These are phyloP conservation scores for Fusarium kyushuense DNA, from an alignment of 2,329 filamentous ascomycete genomes.

Conservation along the genomic window DNA sequence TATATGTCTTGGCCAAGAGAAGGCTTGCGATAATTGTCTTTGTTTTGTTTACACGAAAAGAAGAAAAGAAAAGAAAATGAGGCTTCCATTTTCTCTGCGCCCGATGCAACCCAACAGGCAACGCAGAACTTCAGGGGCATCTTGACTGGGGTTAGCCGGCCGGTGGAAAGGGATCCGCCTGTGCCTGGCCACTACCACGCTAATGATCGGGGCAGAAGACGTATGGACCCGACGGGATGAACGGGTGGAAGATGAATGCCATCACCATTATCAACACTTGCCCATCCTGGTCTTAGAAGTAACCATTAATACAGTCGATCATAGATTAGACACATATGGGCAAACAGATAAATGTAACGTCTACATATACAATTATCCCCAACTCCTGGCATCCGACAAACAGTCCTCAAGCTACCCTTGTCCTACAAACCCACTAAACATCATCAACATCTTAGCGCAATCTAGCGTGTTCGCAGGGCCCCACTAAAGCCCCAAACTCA, in stretches of 20 bases:
- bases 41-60: slow-evolving; percentile 5
- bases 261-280: too few relatives aligned
- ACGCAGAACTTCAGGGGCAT: slow-evolving; percentile 26
- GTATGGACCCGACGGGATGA: too few relatives aligned
- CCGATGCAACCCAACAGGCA: background rate
- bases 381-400: background rate
- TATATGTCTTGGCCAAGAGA: background rate
- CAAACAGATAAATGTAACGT: too few relatives aligned
- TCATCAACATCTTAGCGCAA: slow-evolving; percentile 24
- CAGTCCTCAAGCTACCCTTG: slow-evolving; percentile 2
- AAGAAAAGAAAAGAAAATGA: slow-evolving; percentile 28
- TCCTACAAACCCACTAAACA: slow-evolving; percentile 22
- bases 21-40: background rate
- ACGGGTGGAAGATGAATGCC: too few relatives aligned
- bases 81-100: slow-evolving; percentile 10
- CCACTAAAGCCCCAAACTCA: slow-evolving; percentile 27
- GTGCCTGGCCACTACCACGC: background rate
- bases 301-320: too few relatives aligned
- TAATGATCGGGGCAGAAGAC: background rate
- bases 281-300: too few relatives aligned
- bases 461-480: slow-evolving; percentile 26
- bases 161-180: slow-evolving; percentile 22
- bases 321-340: too few relatives aligned
- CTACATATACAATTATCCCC: too few relatives aligned
- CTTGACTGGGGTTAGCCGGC: slow-evolving; percentile 19